Evolutionary conservation across 345 rosid genomes (phyloP), one percentile per base, ranked within the genome.

Genomic region (Lenwebbia sp.): DNA sequence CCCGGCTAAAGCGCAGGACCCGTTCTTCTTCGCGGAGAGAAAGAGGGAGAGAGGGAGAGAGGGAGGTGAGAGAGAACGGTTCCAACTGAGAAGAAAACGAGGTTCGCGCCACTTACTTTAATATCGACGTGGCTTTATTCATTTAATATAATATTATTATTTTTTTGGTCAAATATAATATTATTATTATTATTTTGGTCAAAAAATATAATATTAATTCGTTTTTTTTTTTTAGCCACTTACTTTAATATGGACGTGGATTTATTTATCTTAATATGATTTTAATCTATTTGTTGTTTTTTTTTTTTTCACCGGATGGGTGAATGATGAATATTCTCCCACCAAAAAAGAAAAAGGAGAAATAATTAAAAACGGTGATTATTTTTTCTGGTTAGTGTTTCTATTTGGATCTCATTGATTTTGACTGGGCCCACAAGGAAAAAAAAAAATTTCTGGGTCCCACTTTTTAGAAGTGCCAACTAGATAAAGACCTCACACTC

Each of bases 71-170:
- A 51, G 26, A 75, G 84, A 83, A 85, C 89, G 88, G 92, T 91
- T 87, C 86, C 90, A 84, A 88, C 81, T 60, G 57, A 49, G 53
- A 85, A 37, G 76, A 85, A 82, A 47, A 70, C 76, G 54, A 49
- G 89, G 93, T 95, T 94, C 93, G 98, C 97, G 96, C 95, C 96
- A 93, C 96, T 95, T 88, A 85, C 88, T 93, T 84, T 84, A 60
- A 83, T 83, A 28, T 51, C 33, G 58, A 51, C 84, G 57, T 52
- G 44, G 84, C n/a, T 51, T 82, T 51, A 13, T 82, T 82, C n/a
- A 14, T 19, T 25, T 26, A 53, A 15, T 75, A 7, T 15, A 75
- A 53, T 13, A 13, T 62, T 13, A 14, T n/a, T n/a, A 3, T 60
- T 60, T 0, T 30, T 11, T 8, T 5, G 10, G 50, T 47, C 40